These are phyloP conservation scores for Chlamydomonas eustigma DNA, from an alignment of 139 green algal genomes.

Conservation along the genomic window DNA sequence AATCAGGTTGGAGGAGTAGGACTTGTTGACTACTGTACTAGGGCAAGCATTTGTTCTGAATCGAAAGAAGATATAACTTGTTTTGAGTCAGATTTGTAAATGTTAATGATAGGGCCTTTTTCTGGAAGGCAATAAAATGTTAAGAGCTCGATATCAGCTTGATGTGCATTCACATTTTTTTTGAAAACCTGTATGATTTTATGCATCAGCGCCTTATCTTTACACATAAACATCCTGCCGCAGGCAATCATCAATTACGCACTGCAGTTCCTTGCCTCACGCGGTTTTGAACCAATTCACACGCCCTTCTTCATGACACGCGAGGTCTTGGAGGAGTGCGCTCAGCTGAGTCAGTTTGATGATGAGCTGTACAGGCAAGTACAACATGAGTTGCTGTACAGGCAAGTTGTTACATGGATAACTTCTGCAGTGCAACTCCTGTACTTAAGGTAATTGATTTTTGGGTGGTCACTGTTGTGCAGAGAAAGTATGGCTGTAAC, in stretches of 20 bases:
- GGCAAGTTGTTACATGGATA: too few species aligned
- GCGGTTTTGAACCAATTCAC: constrained; percentile 76
- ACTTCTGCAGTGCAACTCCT: too few species aligned
- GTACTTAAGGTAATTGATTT: too few species aligned
- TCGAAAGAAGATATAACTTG: too few species aligned
- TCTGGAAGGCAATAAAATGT: too few species aligned
- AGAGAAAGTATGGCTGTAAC: background rate
- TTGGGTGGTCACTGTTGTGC: too few species aligned
- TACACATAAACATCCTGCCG: background rate
- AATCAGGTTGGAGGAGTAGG: constrained; percentile 83
- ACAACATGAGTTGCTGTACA: too few species aligned
- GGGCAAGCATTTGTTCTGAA: too few species aligned
- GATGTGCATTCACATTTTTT: too few species aligned
- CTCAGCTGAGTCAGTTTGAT: constrained; percentile 98
- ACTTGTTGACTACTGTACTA: too few species aligned
- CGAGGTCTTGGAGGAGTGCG: constrained; percentile 91
- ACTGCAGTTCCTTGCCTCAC: constrained; percentile 50
- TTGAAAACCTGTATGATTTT: background rate
- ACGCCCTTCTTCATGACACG: constrained; percentile 56
- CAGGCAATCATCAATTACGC: constrained; percentile 61
- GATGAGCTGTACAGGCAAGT: constrained; percentile 90
- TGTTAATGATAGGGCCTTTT: background rate
- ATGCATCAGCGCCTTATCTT: background rate
- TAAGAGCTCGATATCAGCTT: too few species aligned
- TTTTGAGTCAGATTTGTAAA: too few species aligned